A percentile compares a stretch with the other conserved stretches of the same genome.
These are phyloP conservation scores for Leishmania amazonensis DNA, from an alignment of 208 protist genomes.

Conservation along the genomic window DNA sequence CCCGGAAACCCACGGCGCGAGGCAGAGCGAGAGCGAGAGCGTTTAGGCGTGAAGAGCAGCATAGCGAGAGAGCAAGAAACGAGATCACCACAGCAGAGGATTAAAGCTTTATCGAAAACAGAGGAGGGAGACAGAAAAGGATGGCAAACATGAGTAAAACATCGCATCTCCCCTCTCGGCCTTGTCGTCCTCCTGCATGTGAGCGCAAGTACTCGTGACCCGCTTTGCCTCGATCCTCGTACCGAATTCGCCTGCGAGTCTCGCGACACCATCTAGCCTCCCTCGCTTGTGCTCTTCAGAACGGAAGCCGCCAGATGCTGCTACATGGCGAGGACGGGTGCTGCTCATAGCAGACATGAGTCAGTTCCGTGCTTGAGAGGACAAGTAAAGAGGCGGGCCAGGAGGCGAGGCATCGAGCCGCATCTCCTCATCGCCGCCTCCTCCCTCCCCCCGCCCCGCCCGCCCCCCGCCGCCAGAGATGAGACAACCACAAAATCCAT, in stretches of 20 bases:
- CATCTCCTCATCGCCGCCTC: neutral
- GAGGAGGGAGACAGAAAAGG: neutral
- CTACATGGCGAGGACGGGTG: neutral
- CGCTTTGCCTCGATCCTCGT: neutral
- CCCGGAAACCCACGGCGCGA: neutral
- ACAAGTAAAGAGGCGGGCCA: neutral
- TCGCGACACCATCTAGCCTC: neutral
- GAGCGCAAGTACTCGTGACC: neutral
- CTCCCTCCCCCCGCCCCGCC: no score
- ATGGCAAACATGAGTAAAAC: no score
- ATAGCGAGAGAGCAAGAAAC: slow-evolving; percentile 14
- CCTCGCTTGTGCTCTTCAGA: no score
- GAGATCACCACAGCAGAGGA: neutral
- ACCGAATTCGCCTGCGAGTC: neutral
- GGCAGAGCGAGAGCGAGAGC: neutral
- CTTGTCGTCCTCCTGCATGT: neutral
- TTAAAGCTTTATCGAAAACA: neutral
- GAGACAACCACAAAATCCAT: slow-evolving; percentile 5
- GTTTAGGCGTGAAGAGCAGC: slow-evolving; percentile 1
- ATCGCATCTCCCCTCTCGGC: neutral
- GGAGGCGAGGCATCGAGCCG: neutral
- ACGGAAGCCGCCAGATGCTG: neutral
- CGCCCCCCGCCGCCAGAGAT: neutral
- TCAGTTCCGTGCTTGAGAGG: neutral
- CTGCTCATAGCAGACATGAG: neutral